Evolutionary conservation across 257 asterid genomes (phyloP).

Genomic region (Scutellaria galericulata): DNA sequence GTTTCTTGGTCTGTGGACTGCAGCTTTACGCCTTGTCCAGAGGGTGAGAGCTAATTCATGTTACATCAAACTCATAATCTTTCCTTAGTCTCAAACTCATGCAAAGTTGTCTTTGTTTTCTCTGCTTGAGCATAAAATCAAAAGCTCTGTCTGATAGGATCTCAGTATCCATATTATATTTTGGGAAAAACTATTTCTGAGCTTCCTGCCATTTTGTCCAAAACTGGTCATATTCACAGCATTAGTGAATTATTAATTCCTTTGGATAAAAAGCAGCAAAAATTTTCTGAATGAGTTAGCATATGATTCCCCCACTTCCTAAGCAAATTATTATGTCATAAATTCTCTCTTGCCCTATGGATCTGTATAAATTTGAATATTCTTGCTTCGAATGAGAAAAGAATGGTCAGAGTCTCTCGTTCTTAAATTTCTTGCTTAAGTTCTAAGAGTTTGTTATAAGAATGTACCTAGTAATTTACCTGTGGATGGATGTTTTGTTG

Average conservation of each 20-base stretch:
- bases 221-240: slow-evolving; percentile 22
- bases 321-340: background rate
- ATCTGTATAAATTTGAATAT: background rate
- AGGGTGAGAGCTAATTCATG: slow-evolving; percentile 62
- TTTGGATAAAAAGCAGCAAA: slow-evolving; percentile 24
- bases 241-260: slow-evolving; percentile 7
- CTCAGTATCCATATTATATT: slow-evolving; percentile 30
- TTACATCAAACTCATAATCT: slow-evolving; percentile 16
- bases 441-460: slow-evolving; percentile 5
- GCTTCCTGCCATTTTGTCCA: slow-evolving; percentile 33
- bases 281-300: background rate
- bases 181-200: slow-evolving; percentile 13
- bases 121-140: slow-evolving; percentile 25
- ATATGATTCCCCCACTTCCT: slow-evolving; percentile 29
- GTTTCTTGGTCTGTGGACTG: slow-evolving; percentile 94
- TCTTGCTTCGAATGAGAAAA: slow-evolving; percentile 21
- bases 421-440: background rate
- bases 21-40: slow-evolving; percentile 90
- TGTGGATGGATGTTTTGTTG: slow-evolving; percentile 4
- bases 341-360: slow-evolving; percentile 26
- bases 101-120: slow-evolving; percentile 19
- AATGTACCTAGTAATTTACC: slow-evolving; percentile 23
- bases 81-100: slow-evolving; percentile 13
- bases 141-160: slow-evolving; percentile 14
- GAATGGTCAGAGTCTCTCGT: background rate